These are phyloP conservation scores for Closterium sp. DNA, from an alignment of 139 green algal genomes.

Conservation along the genomic window DNA sequence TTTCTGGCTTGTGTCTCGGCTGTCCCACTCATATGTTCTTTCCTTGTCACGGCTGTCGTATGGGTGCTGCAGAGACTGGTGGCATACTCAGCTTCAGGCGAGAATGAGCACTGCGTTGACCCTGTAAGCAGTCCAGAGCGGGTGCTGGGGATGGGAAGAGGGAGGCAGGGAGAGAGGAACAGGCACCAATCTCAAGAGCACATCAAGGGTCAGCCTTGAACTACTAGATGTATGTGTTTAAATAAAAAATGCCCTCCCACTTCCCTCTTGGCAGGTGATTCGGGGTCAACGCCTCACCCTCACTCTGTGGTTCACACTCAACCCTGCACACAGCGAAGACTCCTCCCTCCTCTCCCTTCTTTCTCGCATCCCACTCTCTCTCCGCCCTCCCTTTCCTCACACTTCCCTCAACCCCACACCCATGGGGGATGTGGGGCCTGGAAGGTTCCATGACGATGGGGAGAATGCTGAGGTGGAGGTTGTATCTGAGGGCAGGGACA, in stretches of 20 bases:
- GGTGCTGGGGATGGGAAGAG: neutral
- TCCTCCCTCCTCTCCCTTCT: neutral
- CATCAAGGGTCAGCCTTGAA: neutral
- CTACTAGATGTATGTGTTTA: too few relatives aligned
- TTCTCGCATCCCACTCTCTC: neutral
- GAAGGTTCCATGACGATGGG: neutral
- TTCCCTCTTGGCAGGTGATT: neutral
- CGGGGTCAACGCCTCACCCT: neutral
- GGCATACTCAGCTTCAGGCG: neutral
- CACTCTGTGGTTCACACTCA: neutral
- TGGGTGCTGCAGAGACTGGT: constrained; percentile 2
- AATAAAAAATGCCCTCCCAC: too few relatives aligned
- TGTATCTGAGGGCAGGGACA: neutral
- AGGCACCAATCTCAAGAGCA: neutral
- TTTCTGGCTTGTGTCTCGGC: too few relatives aligned
- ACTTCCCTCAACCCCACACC: neutral
- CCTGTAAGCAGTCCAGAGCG: neutral
- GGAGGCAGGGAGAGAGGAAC: neutral
- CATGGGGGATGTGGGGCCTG: neutral
- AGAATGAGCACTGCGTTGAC: constrained; percentile 4
- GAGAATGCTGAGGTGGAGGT: neutral
- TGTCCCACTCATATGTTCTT: too few relatives aligned
- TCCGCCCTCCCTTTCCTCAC: neutral
- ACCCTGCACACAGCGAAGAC: neutral
- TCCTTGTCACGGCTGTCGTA: neutral